phyloP scores from a whole-genome alignment of 306 rosid species.

The Lagenaria siceraria region DNA sequence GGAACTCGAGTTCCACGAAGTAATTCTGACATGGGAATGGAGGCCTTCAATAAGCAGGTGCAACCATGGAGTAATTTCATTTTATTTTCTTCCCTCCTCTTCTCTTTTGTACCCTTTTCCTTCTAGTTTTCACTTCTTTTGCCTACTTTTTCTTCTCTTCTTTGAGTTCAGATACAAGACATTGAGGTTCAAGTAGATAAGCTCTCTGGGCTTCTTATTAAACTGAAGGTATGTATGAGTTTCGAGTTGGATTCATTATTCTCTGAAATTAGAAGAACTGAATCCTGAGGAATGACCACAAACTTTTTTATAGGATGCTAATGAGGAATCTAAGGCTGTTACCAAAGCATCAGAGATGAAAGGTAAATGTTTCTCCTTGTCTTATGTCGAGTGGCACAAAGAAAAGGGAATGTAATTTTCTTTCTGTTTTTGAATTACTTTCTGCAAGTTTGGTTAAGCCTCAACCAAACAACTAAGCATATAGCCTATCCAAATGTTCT shows the following conservation, averaged over 20 bases:
- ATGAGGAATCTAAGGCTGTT: conserved; percentile 85
- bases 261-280: not conserved
- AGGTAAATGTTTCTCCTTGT: conserved; percentile 29
- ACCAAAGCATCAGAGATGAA: conserved; percentile 89
- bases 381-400: not conserved
- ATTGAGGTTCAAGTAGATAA: conserved; percentile 62
- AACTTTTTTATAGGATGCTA: conserved; percentile 38
- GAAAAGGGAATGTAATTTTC: not conserved
- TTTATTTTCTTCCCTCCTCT: not conserved
- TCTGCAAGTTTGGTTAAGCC: not conserved
- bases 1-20: conserved; percentile 41
- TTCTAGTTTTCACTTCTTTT: not conserved
- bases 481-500: not conserved
- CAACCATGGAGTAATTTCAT: not conserved
- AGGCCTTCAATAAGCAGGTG: conserved; percentile 78
- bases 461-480: not conserved
- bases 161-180: conserved; percentile 45
- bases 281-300: not conserved
- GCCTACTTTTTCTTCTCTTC: not conserved
- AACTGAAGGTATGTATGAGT: conserved; percentile 48
- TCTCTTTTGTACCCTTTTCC: not conserved
- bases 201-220: conserved; percentile 53
- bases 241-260: not conserved
- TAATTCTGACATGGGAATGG: conserved; percentile 56
- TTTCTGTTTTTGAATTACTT: not conserved